A percentile compares a stretch with the other conserved stretches of the same genome.
phyloP scores from a whole-genome alignment of 2,329 filamentous ascomycete species.

The Nemania abortiva region DNA sequence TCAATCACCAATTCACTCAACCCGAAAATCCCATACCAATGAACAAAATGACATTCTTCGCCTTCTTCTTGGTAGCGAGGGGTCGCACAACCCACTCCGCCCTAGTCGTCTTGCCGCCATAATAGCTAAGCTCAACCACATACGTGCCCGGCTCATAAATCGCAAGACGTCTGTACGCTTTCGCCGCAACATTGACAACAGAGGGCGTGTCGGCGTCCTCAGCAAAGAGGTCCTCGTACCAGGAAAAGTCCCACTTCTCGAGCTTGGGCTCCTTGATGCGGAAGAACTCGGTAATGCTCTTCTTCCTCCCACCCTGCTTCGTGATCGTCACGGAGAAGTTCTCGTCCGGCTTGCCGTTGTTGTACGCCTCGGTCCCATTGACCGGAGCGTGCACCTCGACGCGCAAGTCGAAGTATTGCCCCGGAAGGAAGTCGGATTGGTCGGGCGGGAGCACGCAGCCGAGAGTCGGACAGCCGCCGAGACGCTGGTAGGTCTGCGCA shows the following conservation, averaged over 20 bases:
- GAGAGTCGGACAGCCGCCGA: slow-evolving; percentile 69
- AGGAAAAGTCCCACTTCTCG: slow-evolving; percentile 86
- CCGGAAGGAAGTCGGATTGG: slow-evolving; percentile 83
- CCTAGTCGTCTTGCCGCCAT: slow-evolving; percentile 75
- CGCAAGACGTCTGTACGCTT: slow-evolving; percentile 80
- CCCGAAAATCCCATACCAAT: slow-evolving; percentile 66
- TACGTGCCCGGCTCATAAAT: slow-evolving; percentile 85
- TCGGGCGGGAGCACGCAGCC: slow-evolving; percentile 72
- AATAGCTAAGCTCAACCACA: slow-evolving; percentile 80
- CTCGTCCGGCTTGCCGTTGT: slow-evolving; percentile 75
- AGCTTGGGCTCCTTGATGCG: slow-evolving; percentile 75
- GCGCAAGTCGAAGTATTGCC: slow-evolving; percentile 86
- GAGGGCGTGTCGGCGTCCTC: slow-evolving; percentile 76
- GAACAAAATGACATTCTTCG: slow-evolving; percentile 88
- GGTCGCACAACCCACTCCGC: slow-evolving; percentile 84
- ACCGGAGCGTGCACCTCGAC: slow-evolving; percentile 84
- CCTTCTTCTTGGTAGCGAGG: slow-evolving; percentile 75
- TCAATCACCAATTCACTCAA: too few species aligned
- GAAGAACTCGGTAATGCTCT: slow-evolving; percentile 75
- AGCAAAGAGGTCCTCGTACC: slow-evolving; percentile 87
- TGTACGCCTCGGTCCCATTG: slow-evolving; percentile 84
- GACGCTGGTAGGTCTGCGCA: slow-evolving; percentile 70
- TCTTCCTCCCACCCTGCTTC: slow-evolving; percentile 68
- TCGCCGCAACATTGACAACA: slow-evolving; percentile 82
- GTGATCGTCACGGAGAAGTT: slow-evolving; percentile 80